Conservation (phyloP, 2,329 filamentous ascomycete genomes). For the Pseudogymnoascus sp. region DNA sequence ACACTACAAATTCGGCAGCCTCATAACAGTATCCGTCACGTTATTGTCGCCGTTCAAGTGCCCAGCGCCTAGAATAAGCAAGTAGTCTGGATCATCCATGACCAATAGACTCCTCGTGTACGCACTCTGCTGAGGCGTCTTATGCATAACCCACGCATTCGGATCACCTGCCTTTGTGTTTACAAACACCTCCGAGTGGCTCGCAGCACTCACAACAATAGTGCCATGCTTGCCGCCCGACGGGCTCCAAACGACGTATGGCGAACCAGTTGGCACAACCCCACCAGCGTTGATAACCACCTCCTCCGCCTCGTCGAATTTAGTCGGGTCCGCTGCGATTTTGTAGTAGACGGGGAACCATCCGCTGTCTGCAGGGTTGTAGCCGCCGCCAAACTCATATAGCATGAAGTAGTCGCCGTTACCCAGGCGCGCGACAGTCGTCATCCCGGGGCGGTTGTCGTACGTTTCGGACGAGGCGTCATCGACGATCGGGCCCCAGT, state of each 20-base stretch:
- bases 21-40: constrained; percentile 25
- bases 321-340: constrained; percentile 23
- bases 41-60: constrained; percentile 22
- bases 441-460: constrained; percentile 59
- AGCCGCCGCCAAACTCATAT: constrained; percentile 43
- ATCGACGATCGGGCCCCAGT: constrained; percentile 50
- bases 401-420: constrained; percentile 50
- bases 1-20: background rate
- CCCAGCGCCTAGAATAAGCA: constrained; percentile 25
- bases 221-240: constrained; percentile 24
- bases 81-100: constrained; percentile 19
- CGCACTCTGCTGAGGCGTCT: constrained; percentile 20
- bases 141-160: constrained; percentile 21
- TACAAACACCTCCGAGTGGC: constrained; percentile 21
- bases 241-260: constrained; percentile 24
- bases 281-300: constrained; percentile 21
- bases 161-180: constrained; percentile 23
- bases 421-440: constrained; percentile 49
- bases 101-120: constrained; percentile 26
- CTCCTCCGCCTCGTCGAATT: constrained; percentile 19
- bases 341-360: constrained; percentile 27
- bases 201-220: constrained; percentile 23
- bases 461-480: constrained; percentile 57
- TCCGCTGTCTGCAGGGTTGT: constrained; percentile 11
- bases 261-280: constrained; percentile 22